Evolutionary conservation across 768 basidiomycete genomes (phyloP).

Genomic region (Xerocomus potaroensis): DNA sequence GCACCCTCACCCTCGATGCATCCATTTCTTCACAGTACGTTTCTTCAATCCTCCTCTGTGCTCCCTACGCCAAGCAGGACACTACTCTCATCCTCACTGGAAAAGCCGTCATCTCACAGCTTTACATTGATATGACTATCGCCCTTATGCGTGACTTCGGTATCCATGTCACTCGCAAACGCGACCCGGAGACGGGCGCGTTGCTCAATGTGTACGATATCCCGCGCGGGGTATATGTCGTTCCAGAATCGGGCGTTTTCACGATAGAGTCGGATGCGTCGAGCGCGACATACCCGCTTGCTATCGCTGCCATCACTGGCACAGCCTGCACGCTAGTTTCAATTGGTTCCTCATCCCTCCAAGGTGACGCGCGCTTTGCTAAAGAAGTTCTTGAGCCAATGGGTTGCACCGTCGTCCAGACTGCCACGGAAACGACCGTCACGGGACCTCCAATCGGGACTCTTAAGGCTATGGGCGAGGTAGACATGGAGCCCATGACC

Average conservation of each 20-base stretch:
- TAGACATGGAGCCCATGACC: slow-evolving; percentile 99
- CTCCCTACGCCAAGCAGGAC: slow-evolving; percentile 84
- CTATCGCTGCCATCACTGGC: slow-evolving; percentile 97
- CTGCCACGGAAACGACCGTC: slow-evolving; percentile 84
- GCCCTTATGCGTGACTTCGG: slow-evolving; percentile 97
- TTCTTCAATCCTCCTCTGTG: slow-evolving; percentile 93
- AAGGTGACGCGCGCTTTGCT: slow-evolving; percentile 97
- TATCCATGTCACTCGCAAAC: slow-evolving; percentile 63
- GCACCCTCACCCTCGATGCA: slow-evolving; percentile 81
- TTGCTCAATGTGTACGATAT: slow-evolving; percentile 81
- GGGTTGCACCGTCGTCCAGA: slow-evolving; percentile 92
- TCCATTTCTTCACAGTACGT: slow-evolving; percentile 98
- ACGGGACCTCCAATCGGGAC: slow-evolving; percentile 85
- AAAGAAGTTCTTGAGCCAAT: slow-evolving; percentile 89
- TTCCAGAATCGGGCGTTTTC: slow-evolving; percentile 63
- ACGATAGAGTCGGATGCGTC: slow-evolving; percentile 94
- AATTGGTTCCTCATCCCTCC: slow-evolving; percentile 86
- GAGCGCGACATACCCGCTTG: slow-evolving; percentile 94
- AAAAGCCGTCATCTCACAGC: slow-evolving; percentile 95
- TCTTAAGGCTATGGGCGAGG: slow-evolving; percentile 53
- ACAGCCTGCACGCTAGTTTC: slow-evolving; percentile 90
- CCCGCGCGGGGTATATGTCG: slow-evolving; percentile 71
- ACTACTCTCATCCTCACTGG: slow-evolving; percentile 88
- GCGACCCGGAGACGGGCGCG: slow-evolving; percentile 55
- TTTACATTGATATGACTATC: slow-evolving; percentile 99